Evolutionary conservation across 2,329 filamentous ascomycete genomes (phyloP).

Genomic region (Phialocephala sp.): DNA sequence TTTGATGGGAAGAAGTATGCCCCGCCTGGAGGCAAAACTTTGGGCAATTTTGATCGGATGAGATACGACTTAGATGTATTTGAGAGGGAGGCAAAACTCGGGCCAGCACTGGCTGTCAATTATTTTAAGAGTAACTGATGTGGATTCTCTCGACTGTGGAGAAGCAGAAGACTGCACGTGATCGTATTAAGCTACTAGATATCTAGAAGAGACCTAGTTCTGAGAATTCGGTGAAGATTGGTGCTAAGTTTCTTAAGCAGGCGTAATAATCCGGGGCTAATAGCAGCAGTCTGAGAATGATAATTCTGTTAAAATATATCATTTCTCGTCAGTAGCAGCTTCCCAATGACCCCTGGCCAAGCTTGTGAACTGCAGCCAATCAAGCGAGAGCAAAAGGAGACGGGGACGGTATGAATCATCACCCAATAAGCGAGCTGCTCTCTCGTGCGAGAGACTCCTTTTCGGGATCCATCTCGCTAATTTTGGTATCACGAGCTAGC

Average conservation of each 20-base stretch:
- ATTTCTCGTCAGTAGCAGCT: no score
- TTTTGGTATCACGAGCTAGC: neutral
- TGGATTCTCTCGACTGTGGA: neutral
- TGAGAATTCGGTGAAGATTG: neutral
- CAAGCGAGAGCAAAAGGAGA: neutral
- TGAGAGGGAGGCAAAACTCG: conserved; percentile 45
- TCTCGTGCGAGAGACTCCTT: conserved; percentile 5
- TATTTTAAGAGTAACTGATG: conserved; percentile 45
- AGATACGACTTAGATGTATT: conserved; percentile 51
- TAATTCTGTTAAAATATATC: neutral
- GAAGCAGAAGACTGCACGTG: neutral
- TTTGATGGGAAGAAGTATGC: conserved; percentile 45
- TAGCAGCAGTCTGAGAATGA: neutral
- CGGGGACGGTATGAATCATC: neutral
- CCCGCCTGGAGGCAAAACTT: conserved; percentile 44
- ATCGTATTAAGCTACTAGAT: neutral
- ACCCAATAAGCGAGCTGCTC: neutral
- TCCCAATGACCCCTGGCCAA: neutral
- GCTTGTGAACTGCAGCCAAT: neutral
- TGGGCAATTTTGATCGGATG: conserved; percentile 47
- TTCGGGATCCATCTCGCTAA: neutral
- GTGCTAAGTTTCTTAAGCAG: neutral
- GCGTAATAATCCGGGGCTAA: neutral
- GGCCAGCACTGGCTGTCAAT: conserved; percentile 45
- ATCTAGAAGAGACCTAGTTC: neutral